Evolutionary conservation across 768 basidiomycete genomes (phyloP).

Genomic region (Phlebiopsis gigantea): DNA sequence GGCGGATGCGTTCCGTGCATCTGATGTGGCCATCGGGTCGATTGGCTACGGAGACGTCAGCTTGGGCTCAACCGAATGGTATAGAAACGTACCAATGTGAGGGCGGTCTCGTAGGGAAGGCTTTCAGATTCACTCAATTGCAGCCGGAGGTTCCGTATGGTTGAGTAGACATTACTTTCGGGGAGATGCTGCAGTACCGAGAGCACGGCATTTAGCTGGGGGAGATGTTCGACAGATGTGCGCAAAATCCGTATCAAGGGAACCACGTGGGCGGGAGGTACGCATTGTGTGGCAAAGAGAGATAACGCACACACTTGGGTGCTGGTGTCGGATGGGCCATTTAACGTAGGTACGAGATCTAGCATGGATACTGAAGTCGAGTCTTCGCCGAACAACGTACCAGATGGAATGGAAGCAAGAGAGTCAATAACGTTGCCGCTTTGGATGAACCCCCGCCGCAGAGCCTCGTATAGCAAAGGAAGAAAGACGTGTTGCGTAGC

Average conservation of each 20-base stretch:
- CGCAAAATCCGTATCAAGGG: not conserved
- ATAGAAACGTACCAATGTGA: not conserved
- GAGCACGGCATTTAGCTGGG: not conserved
- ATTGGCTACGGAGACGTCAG: not conserved
- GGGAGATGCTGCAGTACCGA: not conserved
- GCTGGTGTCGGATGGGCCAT: not conserved
- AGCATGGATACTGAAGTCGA: constrained; percentile 3
- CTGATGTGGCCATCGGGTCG: not conserved
- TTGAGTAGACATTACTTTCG: not conserved
- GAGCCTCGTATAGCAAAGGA: not conserved
- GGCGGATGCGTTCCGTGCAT: not conserved
- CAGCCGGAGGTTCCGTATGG: not conserved
- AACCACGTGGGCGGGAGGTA: not conserved
- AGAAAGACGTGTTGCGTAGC: not conserved
- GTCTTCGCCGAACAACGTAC: constrained; percentile 9
- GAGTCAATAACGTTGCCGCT: not conserved
- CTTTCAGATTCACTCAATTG: not conserved
- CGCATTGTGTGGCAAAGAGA: not conserved
- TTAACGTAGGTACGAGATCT: constrained; percentile 4
- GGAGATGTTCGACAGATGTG: not conserved
- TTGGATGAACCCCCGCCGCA: constrained; percentile 10
- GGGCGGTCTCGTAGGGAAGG: not conserved
- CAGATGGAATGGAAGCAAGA: not conserved
- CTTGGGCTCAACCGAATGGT: not conserved
- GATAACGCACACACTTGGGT: not conserved